These are phyloP conservation scores for Fusarium multiceps DNA, from an alignment of 2,329 filamentous ascomycete species.

Conservation along the genomic window DNA sequence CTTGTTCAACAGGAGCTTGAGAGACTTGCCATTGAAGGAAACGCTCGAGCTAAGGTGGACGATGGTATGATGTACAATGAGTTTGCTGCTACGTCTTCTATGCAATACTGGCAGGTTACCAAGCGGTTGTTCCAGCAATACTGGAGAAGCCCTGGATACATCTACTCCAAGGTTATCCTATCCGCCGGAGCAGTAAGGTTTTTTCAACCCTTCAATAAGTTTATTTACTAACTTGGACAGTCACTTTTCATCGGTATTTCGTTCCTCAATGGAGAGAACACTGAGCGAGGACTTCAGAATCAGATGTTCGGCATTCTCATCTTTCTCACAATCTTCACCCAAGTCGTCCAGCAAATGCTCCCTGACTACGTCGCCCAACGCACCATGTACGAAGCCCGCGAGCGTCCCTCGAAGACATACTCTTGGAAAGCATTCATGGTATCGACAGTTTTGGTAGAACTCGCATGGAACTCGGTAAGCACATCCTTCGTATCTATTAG, in stretches of 20 bases:
- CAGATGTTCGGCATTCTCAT: constrained; percentile 79
- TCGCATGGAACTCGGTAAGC: constrained; percentile 73
- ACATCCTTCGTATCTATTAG: accelerated
- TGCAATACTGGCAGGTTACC: constrained; percentile 51
- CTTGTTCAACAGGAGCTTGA: constrained; percentile 52
- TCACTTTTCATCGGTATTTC: constrained; percentile 75
- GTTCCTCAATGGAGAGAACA: constrained; percentile 70
- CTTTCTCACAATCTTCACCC: constrained; percentile 75
- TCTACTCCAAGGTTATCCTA: constrained; percentile 65
- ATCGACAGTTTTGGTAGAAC: constrained; percentile 70
- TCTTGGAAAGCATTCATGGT: constrained; percentile 76
- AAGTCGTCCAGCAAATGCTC: constrained; percentile 74
- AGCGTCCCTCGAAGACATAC: constrained; percentile 74
- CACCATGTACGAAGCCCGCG: constrained; percentile 75
- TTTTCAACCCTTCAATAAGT: accelerated
- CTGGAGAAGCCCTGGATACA: constrained; percentile 65
- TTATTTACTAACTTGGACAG: constrained; percentile 1
- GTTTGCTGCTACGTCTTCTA: constrained; percentile 47
- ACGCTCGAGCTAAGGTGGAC: background rate
- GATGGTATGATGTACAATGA: constrained; percentile 40
- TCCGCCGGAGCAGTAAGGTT: constrained; percentile 49
- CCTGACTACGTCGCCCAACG: constrained; percentile 77
- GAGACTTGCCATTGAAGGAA: constrained; percentile 12
- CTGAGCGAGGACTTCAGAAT: constrained; percentile 74
- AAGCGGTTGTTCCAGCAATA: constrained; percentile 53